Base-by-base conservation (phyloP, 1,139 yeast genomes). In the Hyphopichia buzzinii region DNA sequence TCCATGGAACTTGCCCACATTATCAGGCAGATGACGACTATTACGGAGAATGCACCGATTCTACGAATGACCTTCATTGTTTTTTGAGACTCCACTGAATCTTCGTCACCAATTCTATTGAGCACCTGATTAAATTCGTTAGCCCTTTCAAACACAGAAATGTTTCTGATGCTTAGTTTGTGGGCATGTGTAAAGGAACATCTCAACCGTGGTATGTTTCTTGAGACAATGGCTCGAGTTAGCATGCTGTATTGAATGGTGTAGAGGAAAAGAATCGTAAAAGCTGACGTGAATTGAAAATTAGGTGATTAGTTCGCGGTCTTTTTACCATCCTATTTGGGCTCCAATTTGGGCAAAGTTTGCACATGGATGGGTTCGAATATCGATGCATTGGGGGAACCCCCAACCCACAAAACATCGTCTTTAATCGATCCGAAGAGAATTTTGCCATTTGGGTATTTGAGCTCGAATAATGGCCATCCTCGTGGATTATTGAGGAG, bases 91-190 rank as follows among this genome's bases (percentile, higher is more conserved):
- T 59, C 68, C 22, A 43, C 41, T n/a, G 69, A 48, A 19, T 52
- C 52, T 31, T 67, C 74, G 33, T 62, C 64, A 6, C 65, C 71
- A 13, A 67, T 55, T 34, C 54, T 53, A 39, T 61, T 56, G 24
- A 59, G 43, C 26, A 46, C 36, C 26, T 42, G 38, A 40, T 62
- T 57, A 36, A 57, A 43, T 12, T 44, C 37, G 34, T 47, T 46
- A 30, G 53, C 40, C 37, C 42, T 48, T 27, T 32, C 37, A 16
- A 39, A 37, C 28, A 45, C 35, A 10, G 46, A 36, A 35, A 43
- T 44, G n/a, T n/a, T n/a, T n/a, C n/a, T n/a, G n/a, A n/a, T n/a
- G n/a, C n/a, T n/a, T n/a, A n/a, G n/a, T n/a, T n/a, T n/a, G n/a
- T n/a, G n/a, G n/a, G n/a, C n/a, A n/a, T n/a, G n/a, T n/a, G n/a